A percentile compares a stretch with the other conserved stretches of the same genome.
Evolutionary conservation across 2,329 filamentous ascomycete species (phyloP).

Genomic region (Hypomyces rosellus): DNA sequence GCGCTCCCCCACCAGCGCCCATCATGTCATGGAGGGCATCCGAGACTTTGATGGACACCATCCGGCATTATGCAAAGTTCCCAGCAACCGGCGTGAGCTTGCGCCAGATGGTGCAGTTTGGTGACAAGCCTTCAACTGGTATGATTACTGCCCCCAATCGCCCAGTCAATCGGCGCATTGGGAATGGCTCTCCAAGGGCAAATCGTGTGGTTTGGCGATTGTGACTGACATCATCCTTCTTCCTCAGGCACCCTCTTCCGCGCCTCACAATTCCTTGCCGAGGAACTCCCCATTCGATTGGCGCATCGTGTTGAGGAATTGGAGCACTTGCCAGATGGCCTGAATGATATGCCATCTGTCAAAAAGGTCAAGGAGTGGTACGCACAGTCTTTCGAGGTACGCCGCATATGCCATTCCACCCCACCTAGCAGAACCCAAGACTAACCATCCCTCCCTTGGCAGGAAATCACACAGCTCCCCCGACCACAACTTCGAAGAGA

Average conservation of each 20-base stretch:
- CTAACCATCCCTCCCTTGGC: constrained; percentile 2
- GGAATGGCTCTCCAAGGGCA: too few species aligned
- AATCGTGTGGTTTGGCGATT: not conserved
- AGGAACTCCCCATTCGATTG: constrained; percentile 93
- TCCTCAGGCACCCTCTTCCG: constrained; percentile 81
- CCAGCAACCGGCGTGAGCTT: constrained; percentile 93
- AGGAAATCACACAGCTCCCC: constrained; percentile 88
- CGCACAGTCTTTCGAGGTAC: constrained; percentile 96
- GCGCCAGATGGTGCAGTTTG: constrained; percentile 98
- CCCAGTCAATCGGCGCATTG: too few species aligned
- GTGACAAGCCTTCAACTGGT: constrained; percentile 88
- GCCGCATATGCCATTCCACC: constrained; percentile 17
- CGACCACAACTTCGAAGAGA: constrained; percentile 71
- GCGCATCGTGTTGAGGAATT: constrained; percentile 96
- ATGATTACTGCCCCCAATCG: constrained; percentile 13
- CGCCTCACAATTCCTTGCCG: constrained; percentile 95
- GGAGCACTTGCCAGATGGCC: constrained; percentile 82
- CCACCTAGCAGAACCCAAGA: constrained; percentile 3
- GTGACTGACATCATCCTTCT: constrained; percentile 3
- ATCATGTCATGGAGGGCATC: constrained; percentile 90
- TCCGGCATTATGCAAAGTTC: constrained; percentile 94
- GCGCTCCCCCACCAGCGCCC: constrained; percentile 13
- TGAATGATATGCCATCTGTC: constrained; percentile 97
- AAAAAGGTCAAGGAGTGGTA: constrained; percentile 96
- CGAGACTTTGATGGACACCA: constrained; percentile 89